Conservation (phyloP, 768 basidiomycete species). For the Xerocomellus intermedius region DNA sequence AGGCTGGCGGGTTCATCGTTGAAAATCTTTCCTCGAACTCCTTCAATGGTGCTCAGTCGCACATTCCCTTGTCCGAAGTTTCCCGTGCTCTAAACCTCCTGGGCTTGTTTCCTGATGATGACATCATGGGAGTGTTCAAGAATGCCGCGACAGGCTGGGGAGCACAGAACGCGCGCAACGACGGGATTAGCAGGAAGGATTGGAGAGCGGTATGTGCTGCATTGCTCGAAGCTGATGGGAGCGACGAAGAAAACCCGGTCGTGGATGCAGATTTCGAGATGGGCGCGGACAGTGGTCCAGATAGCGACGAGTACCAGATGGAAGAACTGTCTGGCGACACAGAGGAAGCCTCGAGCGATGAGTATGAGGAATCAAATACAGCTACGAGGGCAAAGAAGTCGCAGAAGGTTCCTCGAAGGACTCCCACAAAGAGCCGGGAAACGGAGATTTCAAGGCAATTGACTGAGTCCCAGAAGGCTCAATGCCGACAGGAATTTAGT, state of each 20-base stretch:
- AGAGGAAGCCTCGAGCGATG: slow-evolving; percentile 31
- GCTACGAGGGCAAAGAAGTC: slow-evolving; percentile 9
- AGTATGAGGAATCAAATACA: slow-evolving; percentile 23
- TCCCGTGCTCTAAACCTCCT: slow-evolving; percentile 62
- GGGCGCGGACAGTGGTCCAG: slow-evolving; percentile 28
- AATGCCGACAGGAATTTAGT: slow-evolving; percentile 58
- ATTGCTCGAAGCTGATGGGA: slow-evolving; percentile 48
- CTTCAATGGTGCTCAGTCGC: slow-evolving; percentile 2
- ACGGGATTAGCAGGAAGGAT: slow-evolving; percentile 59
- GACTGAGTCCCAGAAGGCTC: slow-evolving; percentile 51
- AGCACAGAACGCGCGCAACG: slow-evolving; percentile 30
- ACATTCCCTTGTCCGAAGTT: slow-evolving; percentile 56
- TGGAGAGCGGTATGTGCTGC: slow-evolving; percentile 82
- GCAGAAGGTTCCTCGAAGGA: slow-evolving; percentile 1
- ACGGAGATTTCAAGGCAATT: slow-evolving; percentile 26
- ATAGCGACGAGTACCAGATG: slow-evolving; percentile 29
- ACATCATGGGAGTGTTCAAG: slow-evolving; percentile 67
- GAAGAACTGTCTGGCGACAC: slow-evolving; percentile 25
- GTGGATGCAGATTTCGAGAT: slow-evolving; percentile 21
- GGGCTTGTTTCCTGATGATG: slow-evolving; percentile 69
- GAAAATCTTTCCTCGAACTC: slow-evolving; percentile 20
- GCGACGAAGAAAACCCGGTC: slow-evolving; percentile 9
- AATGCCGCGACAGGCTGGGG: slow-evolving; percentile 78
- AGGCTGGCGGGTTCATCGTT: slow-evolving; percentile 33
- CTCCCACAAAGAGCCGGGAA: background rate